A percentile compares a stretch with the other conserved stretches of the same genome.
These are phyloP conservation scores for Houttuynia cordata DNA, from an alignment of 164 flowering plant genomes.

Conservation along the genomic window DNA sequence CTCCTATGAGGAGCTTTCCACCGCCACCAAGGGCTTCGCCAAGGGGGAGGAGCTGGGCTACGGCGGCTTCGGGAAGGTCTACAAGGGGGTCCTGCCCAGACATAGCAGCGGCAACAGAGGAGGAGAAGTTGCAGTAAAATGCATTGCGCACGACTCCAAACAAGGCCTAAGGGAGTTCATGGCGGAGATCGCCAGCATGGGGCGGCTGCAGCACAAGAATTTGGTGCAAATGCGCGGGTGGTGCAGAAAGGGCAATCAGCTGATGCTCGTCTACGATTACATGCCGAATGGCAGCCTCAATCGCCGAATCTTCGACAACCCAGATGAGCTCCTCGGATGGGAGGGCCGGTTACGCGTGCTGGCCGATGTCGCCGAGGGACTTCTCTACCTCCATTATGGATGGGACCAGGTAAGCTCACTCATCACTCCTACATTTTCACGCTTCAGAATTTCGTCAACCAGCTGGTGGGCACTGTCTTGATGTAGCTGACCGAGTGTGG, in stretches of 20 bases:
- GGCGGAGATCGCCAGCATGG: conserved; percentile 70
- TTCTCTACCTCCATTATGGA: conserved; percentile 57
- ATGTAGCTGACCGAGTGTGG: neutral
- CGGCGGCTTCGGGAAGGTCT: conserved; percentile 72
- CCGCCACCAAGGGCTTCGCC: conserved; percentile 47
- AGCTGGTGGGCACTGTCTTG: neutral
- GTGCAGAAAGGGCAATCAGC: conserved; percentile 42
- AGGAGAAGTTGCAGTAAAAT: conserved; percentile 55
- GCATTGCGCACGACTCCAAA: conserved; percentile 67
- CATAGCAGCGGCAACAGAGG: conserved; percentile 7
- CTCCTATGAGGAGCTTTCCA: conserved; percentile 35
- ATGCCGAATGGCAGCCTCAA: conserved; percentile 71
- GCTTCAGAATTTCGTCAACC: neutral
- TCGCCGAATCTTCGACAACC: conserved; percentile 43
- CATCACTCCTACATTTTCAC: neutral
- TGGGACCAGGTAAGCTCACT: conserved; percentile 38
- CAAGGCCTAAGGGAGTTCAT: conserved; percentile 72
- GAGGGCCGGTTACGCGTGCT: conserved; percentile 31
- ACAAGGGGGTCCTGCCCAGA: conserved; percentile 28
- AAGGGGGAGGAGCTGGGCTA: conserved; percentile 33
- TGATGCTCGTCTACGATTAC: conserved; percentile 64
- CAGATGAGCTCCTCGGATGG: conserved; percentile 34
- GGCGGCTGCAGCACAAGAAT: conserved; percentile 61
- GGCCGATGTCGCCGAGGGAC: conserved; percentile 55
- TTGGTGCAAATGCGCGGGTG: conserved; percentile 65